phyloP scores from a whole-genome alignment of 768 basidiomycete species.

The Mycena venus region DNA sequence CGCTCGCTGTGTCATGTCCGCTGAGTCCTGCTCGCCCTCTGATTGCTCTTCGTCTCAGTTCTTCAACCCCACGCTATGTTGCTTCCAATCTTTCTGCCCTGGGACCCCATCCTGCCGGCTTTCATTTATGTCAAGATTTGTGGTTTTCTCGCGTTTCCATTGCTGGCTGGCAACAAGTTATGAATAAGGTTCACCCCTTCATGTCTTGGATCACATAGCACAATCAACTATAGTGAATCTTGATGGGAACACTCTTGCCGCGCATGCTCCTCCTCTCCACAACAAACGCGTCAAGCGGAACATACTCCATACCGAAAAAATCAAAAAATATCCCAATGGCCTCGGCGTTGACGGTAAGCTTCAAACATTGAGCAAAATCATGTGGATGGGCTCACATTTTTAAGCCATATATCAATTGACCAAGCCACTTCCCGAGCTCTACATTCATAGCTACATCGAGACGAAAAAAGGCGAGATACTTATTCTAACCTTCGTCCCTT shows the following conservation, averaged over 20 bases:
- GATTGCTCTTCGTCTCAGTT: too few species aligned
- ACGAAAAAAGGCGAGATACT: neutral
- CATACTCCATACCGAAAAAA: neutral
- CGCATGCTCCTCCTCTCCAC: neutral
- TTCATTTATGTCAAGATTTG: too few species aligned
- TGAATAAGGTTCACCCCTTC: too few species aligned
- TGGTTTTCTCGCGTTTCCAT: too few species aligned
- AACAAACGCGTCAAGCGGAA: neutral
- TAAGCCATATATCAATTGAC: neutral
- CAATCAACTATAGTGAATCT: neutral
- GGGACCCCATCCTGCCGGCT: too few species aligned
- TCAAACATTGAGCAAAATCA: too few species aligned
- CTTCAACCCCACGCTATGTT: too few species aligned
- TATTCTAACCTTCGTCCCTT: conserved; percentile 10
- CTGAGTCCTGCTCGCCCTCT: too few species aligned
- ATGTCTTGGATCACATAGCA: too few species aligned
- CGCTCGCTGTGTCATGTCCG: too few species aligned
- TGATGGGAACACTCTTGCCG: neutral
- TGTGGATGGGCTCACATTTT: neutral
- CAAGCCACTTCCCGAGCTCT: conserved; percentile 5
- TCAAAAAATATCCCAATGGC: neutral
- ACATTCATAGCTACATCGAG: conserved; percentile 7
- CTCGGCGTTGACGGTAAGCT: neutral
- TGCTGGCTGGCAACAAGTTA: too few species aligned
- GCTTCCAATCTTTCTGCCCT: too few species aligned